Evolutionary conservation across 2,329 filamentous ascomycete genomes (phyloP), one percentile per base, ranked within the genome.

Genomic region (Colletotrichum musae): DNA sequence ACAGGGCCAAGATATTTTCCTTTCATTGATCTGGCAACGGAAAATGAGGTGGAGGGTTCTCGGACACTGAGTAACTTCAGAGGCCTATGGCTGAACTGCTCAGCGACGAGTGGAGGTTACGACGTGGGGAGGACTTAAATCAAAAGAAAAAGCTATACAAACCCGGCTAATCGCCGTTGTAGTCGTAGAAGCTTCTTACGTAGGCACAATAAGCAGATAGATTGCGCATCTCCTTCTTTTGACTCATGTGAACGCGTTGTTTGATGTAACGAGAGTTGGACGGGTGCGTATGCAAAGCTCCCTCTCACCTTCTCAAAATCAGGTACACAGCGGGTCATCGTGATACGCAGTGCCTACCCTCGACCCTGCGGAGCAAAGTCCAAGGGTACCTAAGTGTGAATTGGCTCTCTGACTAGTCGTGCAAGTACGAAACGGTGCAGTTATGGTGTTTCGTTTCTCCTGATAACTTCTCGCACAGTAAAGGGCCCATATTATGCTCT

Each of bases 141-240:
- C 36, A 66, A 50, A 66, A 43, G 41, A 51, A 41, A 70, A 70
- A 70, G 64, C 41, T 64, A 70, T 58, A 63, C 64, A 57, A 58
- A 45, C 43, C 68, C 52, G 50, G 54, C 64, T 12, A 47, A 21
- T 39, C n/a, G 45, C 41, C 64, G 41, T 15, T 48, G 58, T 68
- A 68, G 64, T 67, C 57, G 52, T 70, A 70, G 64, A 62, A 54
- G 58, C 64, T 68, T 70, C 50, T 53, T 64, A 68, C 52, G 58
- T 68, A 64, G 58, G 63, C 68, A 28, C 58, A 68, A 50, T 32
- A 39, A 70, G 59, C 57, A 70, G 63, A 67, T 70, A 67, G 62
- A 67, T 61, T 57, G 57, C 67, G 61, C 32, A 26, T 36, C 43
- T 21, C 32, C n/a, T 45, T 45, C 15, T 26, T 18, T 36, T 21